Conservation (phyloP, 179 eudicot genomes). For the Beta lomatogona region DNA sequence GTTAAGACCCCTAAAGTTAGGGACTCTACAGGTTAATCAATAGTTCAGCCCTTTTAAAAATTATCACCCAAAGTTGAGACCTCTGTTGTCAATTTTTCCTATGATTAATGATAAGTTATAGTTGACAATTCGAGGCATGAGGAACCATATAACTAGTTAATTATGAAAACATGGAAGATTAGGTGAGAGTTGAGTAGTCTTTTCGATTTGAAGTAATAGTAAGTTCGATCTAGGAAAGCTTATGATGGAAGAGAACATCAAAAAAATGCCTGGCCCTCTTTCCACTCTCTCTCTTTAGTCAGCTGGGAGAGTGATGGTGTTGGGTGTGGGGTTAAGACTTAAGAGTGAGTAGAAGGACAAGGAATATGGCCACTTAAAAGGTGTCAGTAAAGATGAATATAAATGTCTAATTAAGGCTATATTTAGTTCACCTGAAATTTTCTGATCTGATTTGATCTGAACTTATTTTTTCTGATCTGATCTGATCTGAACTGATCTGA, state of each 20-base stretch:
- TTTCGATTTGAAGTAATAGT: background rate
- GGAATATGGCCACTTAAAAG: conserved; percentile 24
- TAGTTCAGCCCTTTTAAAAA: too few relatives aligned
- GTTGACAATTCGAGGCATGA: too few relatives aligned
- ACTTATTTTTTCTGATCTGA: too few relatives aligned
- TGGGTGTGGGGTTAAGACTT: conserved; percentile 24
- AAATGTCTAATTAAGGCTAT: background rate
- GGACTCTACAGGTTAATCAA: too few relatives aligned
- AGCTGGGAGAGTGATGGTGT: conserved; percentile 14
- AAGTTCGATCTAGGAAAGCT: conserved; percentile 1
- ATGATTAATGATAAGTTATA: too few relatives aligned
- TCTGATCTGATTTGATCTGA: too few relatives aligned
- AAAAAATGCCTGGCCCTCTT: conserved; percentile 21
- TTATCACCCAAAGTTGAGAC: too few relatives aligned
- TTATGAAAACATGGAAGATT: background rate
- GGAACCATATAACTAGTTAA: too few relatives aligned
- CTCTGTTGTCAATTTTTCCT: too few relatives aligned
- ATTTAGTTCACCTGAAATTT: too few relatives aligned
- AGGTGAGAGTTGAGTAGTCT: conserved; percentile 20
- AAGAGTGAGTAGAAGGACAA: conserved; percentile 29
- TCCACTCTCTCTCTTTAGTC: conserved; percentile 16
- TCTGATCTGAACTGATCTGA: too few relatives aligned
- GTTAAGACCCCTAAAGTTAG: too few relatives aligned
- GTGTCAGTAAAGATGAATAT: background rate
- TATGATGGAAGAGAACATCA: conserved; percentile 30